Percentiles rank a stretch among this genome's conserved stretches.
phyloP scores from a whole-genome alignment of 768 basidiomycete species.

The Collybiopsis confluens region DNA sequence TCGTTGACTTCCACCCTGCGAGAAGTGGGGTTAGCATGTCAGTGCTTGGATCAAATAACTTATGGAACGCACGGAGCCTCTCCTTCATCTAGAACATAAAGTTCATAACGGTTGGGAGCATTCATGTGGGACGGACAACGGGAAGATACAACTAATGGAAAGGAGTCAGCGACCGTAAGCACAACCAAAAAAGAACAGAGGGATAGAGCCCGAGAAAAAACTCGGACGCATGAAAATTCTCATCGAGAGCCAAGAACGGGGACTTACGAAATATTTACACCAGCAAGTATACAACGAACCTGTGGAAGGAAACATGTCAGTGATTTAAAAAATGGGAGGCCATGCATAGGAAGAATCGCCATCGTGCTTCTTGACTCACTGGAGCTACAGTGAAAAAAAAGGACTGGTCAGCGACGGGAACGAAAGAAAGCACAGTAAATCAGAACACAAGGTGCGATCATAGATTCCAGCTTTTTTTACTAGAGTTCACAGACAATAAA shows the following conservation, averaged over 20 bases:
- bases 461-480: slow-evolving; percentile 11
- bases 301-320: background rate
- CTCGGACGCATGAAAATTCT: slow-evolving; percentile 46
- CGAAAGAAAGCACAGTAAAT: slow-evolving; percentile 17
- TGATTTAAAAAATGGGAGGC: background rate
- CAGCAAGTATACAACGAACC: background rate
- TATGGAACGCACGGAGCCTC: slow-evolving; percentile 79
- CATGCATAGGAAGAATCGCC: slow-evolving; percentile 19
- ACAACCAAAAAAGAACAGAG: background rate
- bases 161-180: no score
- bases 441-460: slow-evolving; percentile 55
- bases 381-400: background rate
- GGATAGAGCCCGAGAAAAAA: slow-evolving; percentile 19
- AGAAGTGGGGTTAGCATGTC: slow-evolving; percentile 9
- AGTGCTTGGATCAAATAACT: slow-evolving; percentile 8
- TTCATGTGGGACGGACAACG: slow-evolving; percentile 54
- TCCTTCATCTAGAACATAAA: slow-evolving; percentile 88
- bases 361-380: slow-evolving; percentile 14
- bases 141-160: no score
- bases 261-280: background rate
- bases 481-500: slow-evolving; percentile 71
- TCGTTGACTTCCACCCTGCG: slow-evolving; percentile 83
- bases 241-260: slow-evolving; percentile 1
- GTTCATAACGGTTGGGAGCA: slow-evolving; percentile 89
- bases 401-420: slow-evolving; percentile 11